phyloP scores from a whole-genome alignment of 257 asterid genomes.

The Misopates orontium region DNA sequence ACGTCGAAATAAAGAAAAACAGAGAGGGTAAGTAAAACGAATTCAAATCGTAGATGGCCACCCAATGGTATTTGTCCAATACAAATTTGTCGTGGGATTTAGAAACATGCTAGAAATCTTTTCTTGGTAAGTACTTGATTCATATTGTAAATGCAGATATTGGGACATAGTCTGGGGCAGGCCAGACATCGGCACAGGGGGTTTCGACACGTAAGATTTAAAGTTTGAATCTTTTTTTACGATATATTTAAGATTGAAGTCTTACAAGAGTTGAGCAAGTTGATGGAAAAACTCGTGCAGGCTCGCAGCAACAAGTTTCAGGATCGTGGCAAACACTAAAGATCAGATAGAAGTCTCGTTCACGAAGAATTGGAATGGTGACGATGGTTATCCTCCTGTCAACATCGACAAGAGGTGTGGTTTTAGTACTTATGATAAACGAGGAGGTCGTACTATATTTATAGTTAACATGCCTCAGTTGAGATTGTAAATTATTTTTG shows the following conservation, averaged over 20 bases:
- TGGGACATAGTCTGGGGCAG: slow-evolving; percentile 73
- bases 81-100: too few relatives aligned
- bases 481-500: not conserved
- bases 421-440: too few relatives aligned
- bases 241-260: not conserved
- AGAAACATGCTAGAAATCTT: too few relatives aligned
- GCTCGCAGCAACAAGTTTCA: slow-evolving; percentile 38
- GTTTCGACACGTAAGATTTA: slow-evolving; percentile 41
- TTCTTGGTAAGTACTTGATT: not conserved
- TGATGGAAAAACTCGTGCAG: slow-evolving; percentile 26
- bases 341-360: slow-evolving; percentile 66
- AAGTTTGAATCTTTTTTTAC: not conserved
- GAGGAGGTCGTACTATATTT: too few relatives aligned
- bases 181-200: slow-evolving; percentile 29
- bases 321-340: slow-evolving; percentile 35
- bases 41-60: too few relatives aligned
- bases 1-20: slow-evolving; percentile 23
- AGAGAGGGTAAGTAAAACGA: slow-evolving; percentile 47
- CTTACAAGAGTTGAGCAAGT: too few relatives aligned
- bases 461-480: not conserved
- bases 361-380: slow-evolving; percentile 45
- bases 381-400: slow-evolving; percentile 35
- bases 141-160: slow-evolving; percentile 37
- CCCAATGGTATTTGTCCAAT: too few relatives aligned
- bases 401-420: slow-evolving; percentile 51